Conservation (phyloP, 2,329 filamentous ascomycete species). For the Penicillium expansum region DNA sequence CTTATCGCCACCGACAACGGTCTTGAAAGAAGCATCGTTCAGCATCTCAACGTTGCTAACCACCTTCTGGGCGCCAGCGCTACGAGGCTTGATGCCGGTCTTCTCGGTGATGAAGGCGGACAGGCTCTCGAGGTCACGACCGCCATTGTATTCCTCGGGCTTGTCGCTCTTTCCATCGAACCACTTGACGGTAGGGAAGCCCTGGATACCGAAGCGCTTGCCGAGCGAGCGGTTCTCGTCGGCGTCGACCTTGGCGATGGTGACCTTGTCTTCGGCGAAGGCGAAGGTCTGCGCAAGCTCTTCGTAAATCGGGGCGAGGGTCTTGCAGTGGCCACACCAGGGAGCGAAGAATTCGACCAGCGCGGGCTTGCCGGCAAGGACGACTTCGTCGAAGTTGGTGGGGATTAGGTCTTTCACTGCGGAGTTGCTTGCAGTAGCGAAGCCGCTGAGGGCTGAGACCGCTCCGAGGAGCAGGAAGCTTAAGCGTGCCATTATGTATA, state of each 20-base stretch:
- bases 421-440: conserved; percentile 67
- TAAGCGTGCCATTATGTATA: conserved; percentile 45
- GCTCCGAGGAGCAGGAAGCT: conserved; percentile 47
- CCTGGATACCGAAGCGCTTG: conserved; percentile 82
- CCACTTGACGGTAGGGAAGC: conserved; percentile 96
- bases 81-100: conserved; percentile 78
- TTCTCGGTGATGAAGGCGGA: conserved; percentile 78
- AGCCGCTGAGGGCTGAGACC: conserved; percentile 49
- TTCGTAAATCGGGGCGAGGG: conserved; percentile 88
- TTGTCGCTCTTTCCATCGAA: conserved; percentile 92
- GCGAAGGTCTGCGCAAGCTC: conserved; percentile 76
- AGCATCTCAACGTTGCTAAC: conserved; percentile 76
- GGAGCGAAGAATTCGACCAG: conserved; percentile 98
- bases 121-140: conserved; percentile 83
- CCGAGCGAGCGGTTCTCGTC: conserved; percentile 83
- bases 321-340: conserved; percentile 99
- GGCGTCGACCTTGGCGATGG: conserved; percentile 94
- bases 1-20: conserved; percentile 77
- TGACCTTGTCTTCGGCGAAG: conserved; percentile 70
- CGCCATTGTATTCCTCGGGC: conserved; percentile 80
- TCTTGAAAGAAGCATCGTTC: conserved; percentile 74
- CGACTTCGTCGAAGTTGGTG: conserved; percentile 85
- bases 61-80: conserved; percentile 52
- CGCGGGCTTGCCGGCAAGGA: conserved; percentile 87
- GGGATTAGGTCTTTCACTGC: conserved; percentile 88